Base-by-base conservation (phyloP, 2,329 filamentous ascomycete species). In the Cladobotryum mycophilum region DNA sequence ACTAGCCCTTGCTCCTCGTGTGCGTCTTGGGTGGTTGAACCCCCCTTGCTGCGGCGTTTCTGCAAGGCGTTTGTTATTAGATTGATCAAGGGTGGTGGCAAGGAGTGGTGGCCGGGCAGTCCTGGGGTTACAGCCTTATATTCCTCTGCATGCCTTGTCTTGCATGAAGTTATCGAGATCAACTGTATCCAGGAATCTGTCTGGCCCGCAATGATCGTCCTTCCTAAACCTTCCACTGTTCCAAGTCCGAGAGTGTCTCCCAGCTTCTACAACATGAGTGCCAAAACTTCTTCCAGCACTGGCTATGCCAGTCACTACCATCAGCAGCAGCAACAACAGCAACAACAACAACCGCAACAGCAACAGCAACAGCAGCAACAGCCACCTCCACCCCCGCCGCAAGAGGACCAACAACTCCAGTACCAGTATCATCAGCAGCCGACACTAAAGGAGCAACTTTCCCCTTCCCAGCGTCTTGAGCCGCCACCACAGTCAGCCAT, bases 171-270 rank as follows among this genome's bases (percentile, higher is more conserved):
- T 56, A 61, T 60, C 59, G 51, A 60, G 57, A 61, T 57, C 55
- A 53, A 53, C 42, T 49, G 48, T 48, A 49, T 55, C 52, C 42
- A 51, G 33, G n/a, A 47, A 53, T 44, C 48, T 48, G n/a, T 50
- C 35, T 54, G 41, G 30, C 48, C 43, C 44, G 58, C 42, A 42
- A 67, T 67, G 64, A 64, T 67, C 22, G 52, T 64, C 44, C 56
- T 67, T 47, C 57, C 61, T 33, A 58, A 56, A 12, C 60, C 57
- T 25, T 50, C 58, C 7, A 37, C 53, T 41, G 52, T 55, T 40
- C 53, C 59, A 40, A 58, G 45, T 36, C 53, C 54, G 49, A 58
- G 49, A 45, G 53, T 48, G 17, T 17, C 17, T 30, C 55, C 54
- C 25, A 53, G 51, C 41, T 45, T 38, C 41, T 44, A 47, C 48